A percentile compares a stretch with the other conserved stretches of the same genome.
Evolutionary conservation across 148 eudicot species (phyloP).

Genomic region (Silene conica): DNA sequence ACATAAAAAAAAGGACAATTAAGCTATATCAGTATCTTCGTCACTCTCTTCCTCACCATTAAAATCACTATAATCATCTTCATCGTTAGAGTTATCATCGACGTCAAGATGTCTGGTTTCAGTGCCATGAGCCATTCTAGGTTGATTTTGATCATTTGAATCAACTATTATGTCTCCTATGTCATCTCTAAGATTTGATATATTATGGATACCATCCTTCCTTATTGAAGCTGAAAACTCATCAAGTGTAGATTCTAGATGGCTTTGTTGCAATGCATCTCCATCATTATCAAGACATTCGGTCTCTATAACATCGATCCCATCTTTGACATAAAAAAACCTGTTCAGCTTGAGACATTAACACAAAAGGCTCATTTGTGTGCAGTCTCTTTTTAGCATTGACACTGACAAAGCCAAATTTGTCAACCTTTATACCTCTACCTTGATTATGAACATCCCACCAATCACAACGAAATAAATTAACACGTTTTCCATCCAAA

Average conservation of each 20-base stretch:
- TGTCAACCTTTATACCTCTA: no score
- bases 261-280: not conserved
- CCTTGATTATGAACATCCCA: no score
- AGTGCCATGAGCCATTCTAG: no score
- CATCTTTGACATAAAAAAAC: no score
- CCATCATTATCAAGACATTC: no score
- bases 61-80: not conserved
- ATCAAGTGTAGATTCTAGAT: not conserved
- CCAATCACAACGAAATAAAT: no score
- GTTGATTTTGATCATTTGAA: not conserved
- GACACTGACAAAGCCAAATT: no score
- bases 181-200: not conserved
- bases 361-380: no score
- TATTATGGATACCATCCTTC: not conserved
- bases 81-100: not conserved
- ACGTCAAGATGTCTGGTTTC: not conserved
- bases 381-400: no score
- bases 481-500: no score
- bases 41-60: not conserved
- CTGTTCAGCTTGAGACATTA: no score
- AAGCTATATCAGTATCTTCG: slow-evolving; percentile 1
- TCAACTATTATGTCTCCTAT: not conserved
- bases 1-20: no score
- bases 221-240: not conserved
- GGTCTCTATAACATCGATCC: not conserved